A percentile compares a stretch with the other conserved stretches of the same genome.
These are phyloP conservation scores for Corylus heterophylla DNA, from an alignment of 306 rosid genomes.

Conservation along the genomic window DNA sequence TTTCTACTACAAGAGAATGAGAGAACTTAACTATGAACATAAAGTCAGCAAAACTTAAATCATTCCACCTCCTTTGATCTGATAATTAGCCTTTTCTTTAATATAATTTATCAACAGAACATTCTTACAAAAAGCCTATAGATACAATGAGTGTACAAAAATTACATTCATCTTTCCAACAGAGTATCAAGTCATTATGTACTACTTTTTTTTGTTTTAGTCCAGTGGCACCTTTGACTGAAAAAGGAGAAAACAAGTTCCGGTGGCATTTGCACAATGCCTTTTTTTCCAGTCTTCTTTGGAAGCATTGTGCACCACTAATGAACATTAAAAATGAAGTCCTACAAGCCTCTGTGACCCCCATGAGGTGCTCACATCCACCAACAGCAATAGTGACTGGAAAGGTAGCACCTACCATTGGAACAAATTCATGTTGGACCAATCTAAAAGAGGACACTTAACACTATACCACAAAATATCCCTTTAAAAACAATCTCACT, in stretches of 20 bases:
- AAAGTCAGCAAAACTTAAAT: neutral
- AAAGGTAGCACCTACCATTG: neutral
- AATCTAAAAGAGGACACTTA: neutral
- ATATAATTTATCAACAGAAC: neutral
- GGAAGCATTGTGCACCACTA: neutral
- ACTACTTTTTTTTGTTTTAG: neutral
- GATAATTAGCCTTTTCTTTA: neutral
- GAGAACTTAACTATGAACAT: neutral
- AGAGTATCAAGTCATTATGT: neutral
- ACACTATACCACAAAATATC: neutral
- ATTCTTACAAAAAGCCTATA: neutral
- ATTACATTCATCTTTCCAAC: neutral
- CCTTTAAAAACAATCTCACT: neutral
- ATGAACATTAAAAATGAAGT: neutral
- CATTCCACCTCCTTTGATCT: neutral
- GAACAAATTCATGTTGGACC: neutral
- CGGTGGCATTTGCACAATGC: neutral
- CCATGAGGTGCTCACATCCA: neutral
- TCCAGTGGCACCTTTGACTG: neutral
- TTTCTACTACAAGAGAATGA: neutral
- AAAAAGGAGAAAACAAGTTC: neutral
- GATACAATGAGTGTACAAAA: neutral
- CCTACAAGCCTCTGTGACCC: neutral
- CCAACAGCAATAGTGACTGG: neutral
- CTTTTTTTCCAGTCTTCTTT: neutral